Evolutionary conservation across 257 asterid genomes (phyloP).

Genomic region (Parsonsia alboflavescens): DNA sequence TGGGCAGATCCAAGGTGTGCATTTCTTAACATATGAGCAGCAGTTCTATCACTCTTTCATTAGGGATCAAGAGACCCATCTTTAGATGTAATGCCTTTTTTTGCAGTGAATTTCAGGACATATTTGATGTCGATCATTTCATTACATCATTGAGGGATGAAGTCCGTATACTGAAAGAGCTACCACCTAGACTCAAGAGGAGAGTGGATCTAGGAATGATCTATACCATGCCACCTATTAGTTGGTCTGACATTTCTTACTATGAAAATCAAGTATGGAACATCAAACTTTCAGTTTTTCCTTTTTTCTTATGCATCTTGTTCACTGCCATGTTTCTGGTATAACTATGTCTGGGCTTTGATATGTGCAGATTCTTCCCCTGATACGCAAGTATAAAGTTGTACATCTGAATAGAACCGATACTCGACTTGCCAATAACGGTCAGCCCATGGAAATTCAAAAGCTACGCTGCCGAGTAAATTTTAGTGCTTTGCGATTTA

Average conservation of each 20-base stretch:
- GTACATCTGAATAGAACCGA: slow-evolving; percentile 91
- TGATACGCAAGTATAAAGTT: slow-evolving; percentile 83
- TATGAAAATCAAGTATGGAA: slow-evolving; percentile 70
- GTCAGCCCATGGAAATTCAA: slow-evolving; percentile 80
- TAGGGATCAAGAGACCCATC: neutral
- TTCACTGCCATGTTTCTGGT: slow-evolving; percentile 7
- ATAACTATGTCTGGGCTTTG: slow-evolving; percentile 9
- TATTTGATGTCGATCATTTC: slow-evolving; percentile 91
- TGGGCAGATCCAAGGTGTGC: slow-evolving; percentile 97
- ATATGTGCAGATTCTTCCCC: slow-evolving; percentile 73
- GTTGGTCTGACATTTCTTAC: slow-evolving; percentile 95
- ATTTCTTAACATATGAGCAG: neutral
- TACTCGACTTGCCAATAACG: slow-evolving; percentile 88
- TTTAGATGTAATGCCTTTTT: slow-evolving; percentile 5
- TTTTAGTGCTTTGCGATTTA: slow-evolving; percentile 70
- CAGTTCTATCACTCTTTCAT: neutral
- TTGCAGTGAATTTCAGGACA: slow-evolving; percentile 89
- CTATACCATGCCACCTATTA: slow-evolving; percentile 79
- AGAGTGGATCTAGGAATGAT: slow-evolving; percentile 76
- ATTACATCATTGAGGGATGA: slow-evolving; percentile 90
- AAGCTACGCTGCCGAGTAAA: slow-evolving; percentile 92
- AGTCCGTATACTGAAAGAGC: slow-evolving; percentile 84
- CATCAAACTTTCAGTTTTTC: slow-evolving; percentile 6
- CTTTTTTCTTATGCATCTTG: neutral
- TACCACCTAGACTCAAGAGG: slow-evolving; percentile 81